These are phyloP conservation scores for Ophiorrhiza pumila DNA, from an alignment of 257 asterid species.

Conservation along the genomic window DNA sequence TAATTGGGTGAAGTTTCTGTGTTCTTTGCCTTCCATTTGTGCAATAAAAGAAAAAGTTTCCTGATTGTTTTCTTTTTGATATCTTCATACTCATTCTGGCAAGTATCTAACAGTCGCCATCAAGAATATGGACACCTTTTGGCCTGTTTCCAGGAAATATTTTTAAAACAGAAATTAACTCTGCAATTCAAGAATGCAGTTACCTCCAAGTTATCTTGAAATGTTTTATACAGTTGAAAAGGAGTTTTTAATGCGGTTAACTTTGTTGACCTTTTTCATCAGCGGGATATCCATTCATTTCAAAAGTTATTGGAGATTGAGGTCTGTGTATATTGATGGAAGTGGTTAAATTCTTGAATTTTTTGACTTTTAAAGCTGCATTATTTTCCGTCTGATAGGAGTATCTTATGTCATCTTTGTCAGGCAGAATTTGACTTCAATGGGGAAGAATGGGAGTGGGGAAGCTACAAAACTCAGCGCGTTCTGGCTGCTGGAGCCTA, in stretches of 20 bases:
- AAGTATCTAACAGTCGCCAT: neutral
- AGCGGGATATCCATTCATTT: neutral
- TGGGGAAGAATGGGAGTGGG: constrained; percentile 99
- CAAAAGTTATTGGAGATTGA: neutral
- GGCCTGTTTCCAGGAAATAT: neutral
- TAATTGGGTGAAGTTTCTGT: neutral
- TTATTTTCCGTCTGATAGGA: constrained; percentile 14
- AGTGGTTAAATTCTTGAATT: neutral
- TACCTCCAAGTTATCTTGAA: neutral
- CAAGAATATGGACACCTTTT: neutral
- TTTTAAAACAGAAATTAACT: neutral
- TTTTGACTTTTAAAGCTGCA: neutral
- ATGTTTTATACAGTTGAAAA: neutral
- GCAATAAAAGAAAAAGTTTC: neutral
- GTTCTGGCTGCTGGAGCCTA: constrained; percentile 94
- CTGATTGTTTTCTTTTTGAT: neutral
- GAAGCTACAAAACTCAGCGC: constrained; percentile 88
- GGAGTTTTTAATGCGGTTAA: neutral
- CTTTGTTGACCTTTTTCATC: neutral
- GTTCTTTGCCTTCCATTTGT: neutral
- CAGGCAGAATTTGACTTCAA: constrained; percentile 96
- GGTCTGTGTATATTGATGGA: neutral
- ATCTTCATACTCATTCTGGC: neutral
- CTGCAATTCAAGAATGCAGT: neutral
- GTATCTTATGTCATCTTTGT: constrained; percentile 23